These are phyloP conservation scores for Zasmidium angulare DNA, from an alignment of 2,329 filamentous ascomycete species.

Conservation along the genomic window DNA sequence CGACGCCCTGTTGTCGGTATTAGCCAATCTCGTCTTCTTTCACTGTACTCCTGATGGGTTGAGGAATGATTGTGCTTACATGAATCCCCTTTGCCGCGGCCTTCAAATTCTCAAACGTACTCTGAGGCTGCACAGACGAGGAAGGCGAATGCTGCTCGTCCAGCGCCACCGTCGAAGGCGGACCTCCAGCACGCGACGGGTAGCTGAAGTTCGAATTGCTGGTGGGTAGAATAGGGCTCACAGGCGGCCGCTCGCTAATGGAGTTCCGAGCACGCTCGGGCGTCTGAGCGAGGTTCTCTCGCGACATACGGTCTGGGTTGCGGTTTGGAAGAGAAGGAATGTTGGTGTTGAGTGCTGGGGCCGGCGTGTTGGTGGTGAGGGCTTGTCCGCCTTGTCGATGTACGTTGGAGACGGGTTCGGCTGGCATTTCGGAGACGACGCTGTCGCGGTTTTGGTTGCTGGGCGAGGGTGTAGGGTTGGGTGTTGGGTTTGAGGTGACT, in stretches of 20 bases:
- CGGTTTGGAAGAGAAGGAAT: slow-evolving; percentile 6
- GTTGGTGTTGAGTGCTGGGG: neutral
- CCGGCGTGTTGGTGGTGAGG: neutral
- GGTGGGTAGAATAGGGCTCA: slow-evolving; percentile 6
- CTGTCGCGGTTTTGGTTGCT: slow-evolving; percentile 11
- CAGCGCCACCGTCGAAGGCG: neutral
- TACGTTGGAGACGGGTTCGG: slow-evolving; percentile 14
- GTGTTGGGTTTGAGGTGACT: neutral
- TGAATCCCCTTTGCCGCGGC: slow-evolving; percentile 33
- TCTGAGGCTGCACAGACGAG: neutral
- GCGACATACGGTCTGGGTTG: slow-evolving; percentile 11
- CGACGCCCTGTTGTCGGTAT: slow-evolving; percentile 29
- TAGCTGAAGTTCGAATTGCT: slow-evolving; percentile 13
- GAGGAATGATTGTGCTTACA: slow-evolving; percentile 20
- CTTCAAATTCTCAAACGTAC: slow-evolving; percentile 28
- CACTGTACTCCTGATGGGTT: neutral
- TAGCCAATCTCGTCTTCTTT: no score
- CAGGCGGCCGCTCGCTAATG: slow-evolving; percentile 4
- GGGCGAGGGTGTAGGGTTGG: neutral
- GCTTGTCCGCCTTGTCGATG: neutral
- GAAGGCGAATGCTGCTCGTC: neutral
- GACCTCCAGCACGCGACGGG: slow-evolving; percentile 5
- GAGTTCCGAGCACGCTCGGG: neutral
- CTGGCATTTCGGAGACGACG: slow-evolving; percentile 25
- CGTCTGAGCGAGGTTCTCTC: neutral